A percentile compares a stretch with the other conserved stretches of the same genome.
Conservation (phyloP, 495 filamentous ascomycete species). For the Hyaloscypha finlandica region DNA sequence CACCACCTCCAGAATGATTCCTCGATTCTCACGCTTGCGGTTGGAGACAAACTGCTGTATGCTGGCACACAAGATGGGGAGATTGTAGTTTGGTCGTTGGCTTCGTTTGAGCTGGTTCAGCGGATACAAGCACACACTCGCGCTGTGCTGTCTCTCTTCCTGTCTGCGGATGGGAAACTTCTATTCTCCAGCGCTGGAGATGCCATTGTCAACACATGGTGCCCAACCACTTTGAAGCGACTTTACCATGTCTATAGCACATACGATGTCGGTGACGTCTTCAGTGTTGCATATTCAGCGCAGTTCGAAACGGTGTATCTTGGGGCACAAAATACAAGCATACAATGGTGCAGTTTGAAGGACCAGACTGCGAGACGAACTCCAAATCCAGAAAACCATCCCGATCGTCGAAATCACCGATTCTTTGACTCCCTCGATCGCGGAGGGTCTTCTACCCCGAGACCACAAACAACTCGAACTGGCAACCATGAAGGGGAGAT, state of each 20-base stretch:
- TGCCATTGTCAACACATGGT: slow-evolving; percentile 83
- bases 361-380: slow-evolving; percentile 50
- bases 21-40: slow-evolving; percentile 71
- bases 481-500: slow-evolving; percentile 58
- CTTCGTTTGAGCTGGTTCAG: slow-evolving; percentile 75
- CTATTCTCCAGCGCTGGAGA: slow-evolving; percentile 95
- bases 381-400: slow-evolving; percentile 68
- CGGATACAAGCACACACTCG: slow-evolving; percentile 84
- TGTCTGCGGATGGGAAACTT: slow-evolving; percentile 70
- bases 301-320: slow-evolving; percentile 81
- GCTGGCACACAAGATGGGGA: slow-evolving; percentile 91
- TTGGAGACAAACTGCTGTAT: slow-evolving; percentile 67
- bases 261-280: slow-evolving; percentile 95
- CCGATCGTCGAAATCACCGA: slow-evolving; percentile 78
- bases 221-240: slow-evolving; percentile 44
- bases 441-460: slow-evolving; percentile 69
- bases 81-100: slow-evolving; percentile 86
- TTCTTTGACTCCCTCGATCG: slow-evolving; percentile 94
- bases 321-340: slow-evolving; percentile 91
- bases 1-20: slow-evolving; percentile 71
- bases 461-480: slow-evolving; percentile 41
- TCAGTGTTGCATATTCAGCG: slow-evolving; percentile 84
- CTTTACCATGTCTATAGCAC: slow-evolving; percentile 90
- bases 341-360: slow-evolving; percentile 65
- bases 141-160: slow-evolving; percentile 81